Conservation (phyloP, 2,329 filamentous ascomycete species). For the Trichoderma cornu-damae region DNA sequence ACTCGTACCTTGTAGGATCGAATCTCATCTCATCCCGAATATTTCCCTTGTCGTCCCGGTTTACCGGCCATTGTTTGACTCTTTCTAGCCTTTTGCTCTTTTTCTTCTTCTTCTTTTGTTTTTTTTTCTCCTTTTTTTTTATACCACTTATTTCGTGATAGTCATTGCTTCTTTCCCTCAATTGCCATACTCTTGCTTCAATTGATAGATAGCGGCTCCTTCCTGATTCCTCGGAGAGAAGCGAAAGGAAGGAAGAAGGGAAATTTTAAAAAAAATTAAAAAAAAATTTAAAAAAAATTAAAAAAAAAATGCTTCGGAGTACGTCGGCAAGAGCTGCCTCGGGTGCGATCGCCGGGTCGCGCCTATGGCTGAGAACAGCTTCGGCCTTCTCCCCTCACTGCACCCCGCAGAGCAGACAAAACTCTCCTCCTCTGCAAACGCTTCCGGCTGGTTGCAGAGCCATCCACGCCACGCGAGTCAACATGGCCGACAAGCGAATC, state of each 20-base stretch:
- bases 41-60: slow-evolving; percentile 1
- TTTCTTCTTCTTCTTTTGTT: background rate
- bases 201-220: background rate
- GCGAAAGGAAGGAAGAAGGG: too few species aligned
- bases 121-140: background rate
- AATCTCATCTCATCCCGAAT: too few species aligned
- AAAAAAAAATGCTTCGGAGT: slow-evolving; percentile 14
- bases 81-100: background rate
- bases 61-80: background rate
- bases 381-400: background rate
- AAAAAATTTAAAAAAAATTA: background rate
- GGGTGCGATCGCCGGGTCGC: slow-evolving; percentile 7
- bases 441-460: background rate
- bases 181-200: background rate
- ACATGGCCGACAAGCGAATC: slow-evolving; percentile 56
- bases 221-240: too few species aligned
- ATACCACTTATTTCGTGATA: background rate
- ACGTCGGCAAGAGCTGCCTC: slow-evolving; percentile 10
- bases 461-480: slow-evolving; percentile 22
- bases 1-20: too few species aligned
- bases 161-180: background rate
- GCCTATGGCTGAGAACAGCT: slow-evolving; percentile 4
- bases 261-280: background rate
- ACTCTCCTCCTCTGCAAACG: background rate
- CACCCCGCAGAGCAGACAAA: slow-evolving; percentile 6